phyloP scores from a whole-genome alignment of 495 filamentous ascomycete genomes.

The Daldinia caldariorum region DNA sequence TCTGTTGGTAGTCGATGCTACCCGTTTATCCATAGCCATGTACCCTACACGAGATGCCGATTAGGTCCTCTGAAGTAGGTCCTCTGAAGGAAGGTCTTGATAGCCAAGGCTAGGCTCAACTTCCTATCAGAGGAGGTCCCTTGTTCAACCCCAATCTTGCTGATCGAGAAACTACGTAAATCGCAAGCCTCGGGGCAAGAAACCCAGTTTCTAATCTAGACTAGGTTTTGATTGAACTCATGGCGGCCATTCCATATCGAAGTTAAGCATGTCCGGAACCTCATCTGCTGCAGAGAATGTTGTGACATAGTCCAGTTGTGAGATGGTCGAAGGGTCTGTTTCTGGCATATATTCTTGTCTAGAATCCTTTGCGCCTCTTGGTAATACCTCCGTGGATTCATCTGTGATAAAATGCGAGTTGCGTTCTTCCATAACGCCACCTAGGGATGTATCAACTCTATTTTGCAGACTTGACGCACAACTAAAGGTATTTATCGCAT shows the following conservation, averaged over 20 bases:
- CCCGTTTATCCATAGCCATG: neutral
- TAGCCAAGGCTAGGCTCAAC: neutral
- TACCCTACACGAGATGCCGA: neutral
- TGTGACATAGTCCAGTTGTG: conserved; percentile 7
- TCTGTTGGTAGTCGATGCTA: neutral
- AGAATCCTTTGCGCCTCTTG: neutral
- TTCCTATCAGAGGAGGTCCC: neutral
- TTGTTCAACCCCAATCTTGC: neutral
- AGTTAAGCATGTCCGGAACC: conserved; percentile 20
- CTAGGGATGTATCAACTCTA: neutral
- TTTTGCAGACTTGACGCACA: neutral
- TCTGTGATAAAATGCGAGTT: conserved; percentile 5
- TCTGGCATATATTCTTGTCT: neutral
- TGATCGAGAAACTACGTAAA: neutral
- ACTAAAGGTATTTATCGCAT: neutral
- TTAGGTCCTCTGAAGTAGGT: neutral
- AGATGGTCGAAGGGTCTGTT: conserved; percentile 7
- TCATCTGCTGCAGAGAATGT: neutral
- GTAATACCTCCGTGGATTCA: neutral
- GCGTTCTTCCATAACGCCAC: neutral
- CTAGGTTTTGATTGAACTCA: conserved; percentile 4
- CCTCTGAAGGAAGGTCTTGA: too few relatives aligned
- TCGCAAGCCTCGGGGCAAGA: neutral
- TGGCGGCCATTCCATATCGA: conserved; percentile 31
- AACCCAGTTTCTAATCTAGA: neutral